These are phyloP conservation scores for Penicillium psychrosexuale DNA, from an alignment of 2,329 filamentous ascomycete species.

Conservation along the genomic window DNA sequence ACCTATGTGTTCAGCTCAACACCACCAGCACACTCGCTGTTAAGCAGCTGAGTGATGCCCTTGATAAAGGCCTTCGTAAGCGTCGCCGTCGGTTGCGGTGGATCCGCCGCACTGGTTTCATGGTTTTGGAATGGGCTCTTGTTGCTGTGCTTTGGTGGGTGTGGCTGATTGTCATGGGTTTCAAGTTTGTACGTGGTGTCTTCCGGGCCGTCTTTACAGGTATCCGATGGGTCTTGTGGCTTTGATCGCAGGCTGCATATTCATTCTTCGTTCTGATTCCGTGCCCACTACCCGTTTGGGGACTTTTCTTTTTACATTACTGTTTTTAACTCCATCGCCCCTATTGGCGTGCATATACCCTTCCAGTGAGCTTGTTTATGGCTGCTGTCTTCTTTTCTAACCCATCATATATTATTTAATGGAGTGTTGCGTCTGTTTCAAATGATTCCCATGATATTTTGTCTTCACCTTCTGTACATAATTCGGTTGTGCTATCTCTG, in stretches of 20 bases:
- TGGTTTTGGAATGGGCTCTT: constrained; percentile 80
- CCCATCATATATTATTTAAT: constrained; percentile 7
- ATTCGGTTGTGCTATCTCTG: neutral
- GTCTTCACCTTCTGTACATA: neutral
- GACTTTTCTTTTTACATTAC: neutral
- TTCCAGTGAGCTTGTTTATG: neutral
- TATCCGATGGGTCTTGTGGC: constrained; percentile 80
- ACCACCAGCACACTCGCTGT: constrained; percentile 74
- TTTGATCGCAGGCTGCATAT: constrained; percentile 46
- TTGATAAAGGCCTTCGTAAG: constrained; percentile 67
- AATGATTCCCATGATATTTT: neutral
- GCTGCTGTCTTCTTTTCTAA: neutral
- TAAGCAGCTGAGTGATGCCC: constrained; percentile 74
- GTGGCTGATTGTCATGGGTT: constrained; percentile 81
- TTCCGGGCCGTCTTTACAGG: constrained; percentile 58
- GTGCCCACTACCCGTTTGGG: neutral
- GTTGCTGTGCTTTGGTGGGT: constrained; percentile 92
- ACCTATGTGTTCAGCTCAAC: constrained; percentile 70
- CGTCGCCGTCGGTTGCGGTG: constrained; percentile 71
- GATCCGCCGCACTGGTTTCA: constrained; percentile 72
- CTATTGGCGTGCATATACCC: constrained; percentile 20
- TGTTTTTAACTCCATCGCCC: neutral
- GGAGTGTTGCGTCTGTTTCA: neutral
- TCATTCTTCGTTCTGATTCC: neutral
- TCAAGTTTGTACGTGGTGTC: constrained; percentile 62